phyloP scores from a whole-genome alignment of 2,329 filamentous ascomycete genomes.

The Aspergillus terreus region DNA sequence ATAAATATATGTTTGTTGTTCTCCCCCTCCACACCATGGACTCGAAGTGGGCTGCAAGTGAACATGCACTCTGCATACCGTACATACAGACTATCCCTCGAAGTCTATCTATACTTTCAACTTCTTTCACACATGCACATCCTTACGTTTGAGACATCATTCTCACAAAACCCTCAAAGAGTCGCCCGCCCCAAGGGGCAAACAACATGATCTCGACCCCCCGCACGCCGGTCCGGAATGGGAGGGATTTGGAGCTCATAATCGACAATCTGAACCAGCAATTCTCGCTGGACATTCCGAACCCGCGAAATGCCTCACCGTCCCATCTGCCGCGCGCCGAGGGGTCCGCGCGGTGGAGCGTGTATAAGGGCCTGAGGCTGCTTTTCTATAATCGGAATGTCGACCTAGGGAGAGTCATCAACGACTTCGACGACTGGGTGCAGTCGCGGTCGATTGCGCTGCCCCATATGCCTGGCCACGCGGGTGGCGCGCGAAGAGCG shows the following conservation, averaged over 20 bases:
- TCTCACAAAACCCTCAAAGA: neutral
- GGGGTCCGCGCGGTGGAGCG: slow-evolving; percentile 18
- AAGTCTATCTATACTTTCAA: neutral
- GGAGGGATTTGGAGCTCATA: slow-evolving; percentile 20
- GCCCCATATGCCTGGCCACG: slow-evolving; percentile 14
- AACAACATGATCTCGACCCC: neutral
- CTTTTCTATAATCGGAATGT: slow-evolving; percentile 27
- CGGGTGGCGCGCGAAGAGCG: slow-evolving; percentile 10
- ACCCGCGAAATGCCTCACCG: slow-evolving; percentile 18
- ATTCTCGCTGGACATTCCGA: slow-evolving; percentile 33
- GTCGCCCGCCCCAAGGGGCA: neutral
- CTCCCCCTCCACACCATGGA: no score
- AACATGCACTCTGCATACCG: neutral
- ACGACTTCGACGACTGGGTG: slow-evolving; percentile 32
- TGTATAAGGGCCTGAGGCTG: slow-evolving; percentile 24
- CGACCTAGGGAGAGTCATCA: slow-evolving; percentile 21
- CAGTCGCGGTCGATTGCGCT: slow-evolving; percentile 5
- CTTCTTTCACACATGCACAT: neutral
- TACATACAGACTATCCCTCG: neutral
- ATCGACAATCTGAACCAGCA: slow-evolving; percentile 32
- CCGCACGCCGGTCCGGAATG: slow-evolving; percentile 22
- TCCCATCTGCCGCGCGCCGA: slow-evolving; percentile 6
- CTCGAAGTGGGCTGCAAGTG: neutral
- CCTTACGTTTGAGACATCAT: neutral
- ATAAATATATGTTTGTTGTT: neutral